Evolutionary conservation across 2,329 filamentous ascomycete species (phyloP).

Genomic region (Colletotrichum musicola): DNA sequence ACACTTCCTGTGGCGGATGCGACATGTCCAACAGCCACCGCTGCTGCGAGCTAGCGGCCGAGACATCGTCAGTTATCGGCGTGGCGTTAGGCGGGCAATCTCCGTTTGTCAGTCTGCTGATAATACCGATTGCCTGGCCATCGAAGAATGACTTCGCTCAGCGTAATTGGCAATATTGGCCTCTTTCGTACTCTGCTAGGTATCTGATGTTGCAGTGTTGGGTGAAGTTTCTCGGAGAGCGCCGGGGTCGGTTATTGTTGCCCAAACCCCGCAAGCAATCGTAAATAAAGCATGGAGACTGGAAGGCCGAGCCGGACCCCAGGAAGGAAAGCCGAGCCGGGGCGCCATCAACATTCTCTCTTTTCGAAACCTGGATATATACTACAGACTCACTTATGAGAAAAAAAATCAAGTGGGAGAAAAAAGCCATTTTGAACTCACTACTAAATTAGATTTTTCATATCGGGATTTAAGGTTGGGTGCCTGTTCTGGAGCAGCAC

Average conservation of each 20-base stretch:
- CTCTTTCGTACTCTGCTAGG: not conserved
- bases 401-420: too few species aligned
- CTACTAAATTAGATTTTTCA: too few species aligned
- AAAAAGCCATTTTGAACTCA: too few species aligned
- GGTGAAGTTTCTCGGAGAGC: constrained; percentile 3
- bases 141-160: not conserved
- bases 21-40: constrained; percentile 47
- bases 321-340: too few species aligned
- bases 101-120: not conserved
- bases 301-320: constrained; percentile 25
- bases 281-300: constrained; percentile 10
- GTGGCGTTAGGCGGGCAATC: not conserved
- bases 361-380: too few species aligned
- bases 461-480: too few species aligned
- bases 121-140: not conserved
- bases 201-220: not conserved
- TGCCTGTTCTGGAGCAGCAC: too few species aligned
- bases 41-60: constrained; percentile 34
- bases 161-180: not conserved
- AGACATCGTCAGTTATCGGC: constrained; percentile 4
- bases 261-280: constrained; percentile 16
- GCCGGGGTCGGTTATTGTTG: constrained; percentile 2
- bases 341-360: too few species aligned
- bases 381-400: too few species aligned
- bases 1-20: constrained; percentile 46